Base-by-base conservation (phyloP, 345 rosid genomes). In the Salix koriyanagi region DNA sequence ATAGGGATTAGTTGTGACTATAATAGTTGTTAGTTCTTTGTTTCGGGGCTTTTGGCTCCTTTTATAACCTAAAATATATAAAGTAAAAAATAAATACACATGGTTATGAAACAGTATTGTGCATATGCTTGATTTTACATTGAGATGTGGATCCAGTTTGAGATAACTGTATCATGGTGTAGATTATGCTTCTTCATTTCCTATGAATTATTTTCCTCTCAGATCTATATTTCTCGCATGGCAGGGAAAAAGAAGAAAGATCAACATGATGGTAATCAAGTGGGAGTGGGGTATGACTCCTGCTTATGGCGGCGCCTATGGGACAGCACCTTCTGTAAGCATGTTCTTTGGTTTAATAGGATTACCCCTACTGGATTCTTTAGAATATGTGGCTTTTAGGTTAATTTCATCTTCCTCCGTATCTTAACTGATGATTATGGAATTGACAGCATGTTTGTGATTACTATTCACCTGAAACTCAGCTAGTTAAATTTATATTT, bases 291-390 rank as follows among this genome's bases (percentile, higher is more conserved):
- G 90, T 65, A 67, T 82, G 78, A 89, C 87, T 80, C 87, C 98
- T 73, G 89, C 89, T 44, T 96, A 91, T 87, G 79, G 85, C 15
- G 89, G 98, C 68, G 87, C 81, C 72, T 96, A 90, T 70, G 97
- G 97, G 75, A 80, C 88, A 85, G 77, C 89, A 39, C 99, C 98
- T 88, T 90, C 97, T 80, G 99, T 96, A 80, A 87, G 97, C 77
- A 41, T 48, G 60, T 52, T 61, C 19, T 64, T 28, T 65, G 10
- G 50, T 69, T 28, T 67, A n/a, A 30, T 6, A 32, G 28, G n/a
- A n/a, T 61, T 69, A 37, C 18, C 9, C 12, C 41, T 37, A 58
- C 7, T 69, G 6, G 12, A 5, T 58, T 71, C 56, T 79, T 64
- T 69, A 13, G 64, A 34, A 37, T 39, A 72, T 36, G 73, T 69